phyloP scores from a whole-genome alignment of 495 filamentous ascomycete genomes.

The Cenococcum geophilum region DNA sequence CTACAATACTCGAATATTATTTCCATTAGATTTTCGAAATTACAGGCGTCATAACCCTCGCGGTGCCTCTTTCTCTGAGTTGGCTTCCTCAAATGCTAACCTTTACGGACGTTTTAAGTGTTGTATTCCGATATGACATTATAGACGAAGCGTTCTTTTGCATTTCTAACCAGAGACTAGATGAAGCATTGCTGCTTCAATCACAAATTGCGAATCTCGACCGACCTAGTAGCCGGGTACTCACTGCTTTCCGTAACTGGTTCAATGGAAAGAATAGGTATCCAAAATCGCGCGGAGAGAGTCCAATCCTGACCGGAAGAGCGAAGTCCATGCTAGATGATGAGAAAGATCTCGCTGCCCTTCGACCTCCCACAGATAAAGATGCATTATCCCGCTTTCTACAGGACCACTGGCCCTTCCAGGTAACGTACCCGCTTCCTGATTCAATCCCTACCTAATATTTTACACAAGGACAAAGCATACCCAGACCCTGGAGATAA shows the following conservation, averaged over 20 bases:
- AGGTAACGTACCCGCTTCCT: neutral
- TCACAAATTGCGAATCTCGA: slow-evolving; percentile 11
- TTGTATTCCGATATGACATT: too few species aligned
- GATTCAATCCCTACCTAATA: neutral
- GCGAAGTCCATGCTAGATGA: slow-evolving; percentile 19
- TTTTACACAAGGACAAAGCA: too few species aligned
- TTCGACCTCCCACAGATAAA: slow-evolving; percentile 10
- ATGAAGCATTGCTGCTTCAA: slow-evolving; percentile 12
- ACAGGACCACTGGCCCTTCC: slow-evolving; percentile 22
- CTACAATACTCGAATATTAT: neutral
- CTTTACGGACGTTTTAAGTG: too few species aligned
- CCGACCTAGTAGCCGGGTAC: slow-evolving; percentile 9
- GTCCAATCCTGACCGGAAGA: slow-evolving; percentile 7
- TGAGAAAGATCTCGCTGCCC: slow-evolving; percentile 9
- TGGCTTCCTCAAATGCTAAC: too few species aligned
- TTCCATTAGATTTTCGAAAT: neutral
- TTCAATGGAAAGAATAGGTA: neutral
- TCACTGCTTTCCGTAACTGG: slow-evolving; percentile 4
- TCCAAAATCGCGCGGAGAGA: neutral
- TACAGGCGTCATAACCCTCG: neutral
- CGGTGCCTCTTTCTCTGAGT: too few species aligned
- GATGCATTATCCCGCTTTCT: slow-evolving; percentile 13
- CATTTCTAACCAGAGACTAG: neutral
- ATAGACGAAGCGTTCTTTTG: too few species aligned
- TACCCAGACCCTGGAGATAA: slow-evolving; percentile 8